Base-by-base conservation (phyloP, 129 eudicot species). In the Pittosporum tobira region DNA sequence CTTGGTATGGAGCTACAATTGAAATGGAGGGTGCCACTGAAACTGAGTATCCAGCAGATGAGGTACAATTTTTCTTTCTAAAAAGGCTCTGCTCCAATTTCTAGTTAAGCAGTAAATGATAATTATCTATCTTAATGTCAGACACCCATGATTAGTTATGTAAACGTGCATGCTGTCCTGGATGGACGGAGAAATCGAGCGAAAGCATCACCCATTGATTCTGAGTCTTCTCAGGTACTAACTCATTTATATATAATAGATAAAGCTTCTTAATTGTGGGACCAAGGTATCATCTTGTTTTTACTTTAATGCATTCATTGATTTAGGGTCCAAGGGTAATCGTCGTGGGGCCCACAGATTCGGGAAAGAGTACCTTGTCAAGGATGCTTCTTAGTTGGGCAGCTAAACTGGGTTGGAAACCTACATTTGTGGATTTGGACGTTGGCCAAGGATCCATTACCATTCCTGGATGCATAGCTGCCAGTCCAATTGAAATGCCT, bases 371-470 rank as follows among this genome's bases (percentile, higher is more conserved):
- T 72, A 83, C 94, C 6, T 71, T 86, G 65, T 82, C 95, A 23
- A 83, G 94, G 74, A 91, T 91, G 95, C 98, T 91, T 73, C 90
- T 91, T 80, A 91, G 98, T 70, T 90, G 98, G 98, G 98, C 94
- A 30, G 95, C 95, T 64, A 91, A 91, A 74, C 95, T 80, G 72
- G 98, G 95, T 37, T 91, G 98, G 98, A 91, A 91, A 62, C 98
- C 98, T 9, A 91, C 98, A 62, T 86, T 77, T 70, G 95, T 91
- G 45, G 98, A 91, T 81, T 74, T 91, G 67, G 98, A 91, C 58
- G 62, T 91, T 13, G 98, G 98, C 54, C 98, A 91, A 81, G 98
- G 98, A 69, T 80, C 95, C 48, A 83, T 91, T 66, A 86, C 98
- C 5, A 69, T 86, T 48, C 98, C 95, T 19, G 98, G 85, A 13